Conservation (phyloP, 1,284 basidiomycete species). For the Phylloboletellus chloephorus region DNA sequence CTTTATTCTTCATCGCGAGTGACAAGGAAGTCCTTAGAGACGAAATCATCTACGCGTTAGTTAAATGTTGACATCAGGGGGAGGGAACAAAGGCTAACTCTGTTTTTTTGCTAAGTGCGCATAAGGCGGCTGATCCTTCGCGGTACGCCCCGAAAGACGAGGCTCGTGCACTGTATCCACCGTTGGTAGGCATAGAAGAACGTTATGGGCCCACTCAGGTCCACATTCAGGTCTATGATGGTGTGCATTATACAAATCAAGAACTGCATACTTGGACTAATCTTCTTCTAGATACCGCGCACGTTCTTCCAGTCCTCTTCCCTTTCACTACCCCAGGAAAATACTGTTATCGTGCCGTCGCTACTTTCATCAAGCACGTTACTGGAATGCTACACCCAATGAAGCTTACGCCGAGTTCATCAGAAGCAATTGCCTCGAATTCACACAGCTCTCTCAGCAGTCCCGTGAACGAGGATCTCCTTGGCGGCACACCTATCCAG, state of each 20-base stretch:
- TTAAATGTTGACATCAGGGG: conserved; percentile 12
- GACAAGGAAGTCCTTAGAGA: conserved; percentile 92
- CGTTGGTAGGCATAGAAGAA: conserved; percentile 59
- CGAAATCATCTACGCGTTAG: conserved; percentile 85
- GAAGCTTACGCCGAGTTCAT: conserved; percentile 13
- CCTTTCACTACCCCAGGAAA: conserved; percentile 80
- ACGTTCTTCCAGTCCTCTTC: conserved; percentile 75
- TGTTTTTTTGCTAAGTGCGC: conserved; percentile 55
- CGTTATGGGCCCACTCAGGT: conserved; percentile 73
- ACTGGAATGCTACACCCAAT: conserved; percentile 40
- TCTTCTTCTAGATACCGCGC: conserved; percentile 53
- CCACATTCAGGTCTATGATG: conserved; percentile 86
- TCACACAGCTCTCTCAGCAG: conserved; percentile 3
- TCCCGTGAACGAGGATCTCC: conserved; percentile 3
- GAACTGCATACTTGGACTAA: conserved; percentile 3
- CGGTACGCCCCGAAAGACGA: conserved; percentile 64
- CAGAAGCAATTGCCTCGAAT: conserved; percentile 4
- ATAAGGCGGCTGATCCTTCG: conserved; percentile 85
- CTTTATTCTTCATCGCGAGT: conserved; percentile 80
- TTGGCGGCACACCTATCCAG: background rate
- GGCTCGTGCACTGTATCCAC: conserved; percentile 58
- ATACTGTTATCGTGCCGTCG: conserved; percentile 70
- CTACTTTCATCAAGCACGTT: conserved; percentile 59
- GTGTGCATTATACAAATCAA: conserved; percentile 31
- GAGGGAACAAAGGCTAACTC: background rate